Evolutionary conservation across 2,329 filamentous ascomycete genomes (phyloP).

Genomic region (Aspergillus tamarii): DNA sequence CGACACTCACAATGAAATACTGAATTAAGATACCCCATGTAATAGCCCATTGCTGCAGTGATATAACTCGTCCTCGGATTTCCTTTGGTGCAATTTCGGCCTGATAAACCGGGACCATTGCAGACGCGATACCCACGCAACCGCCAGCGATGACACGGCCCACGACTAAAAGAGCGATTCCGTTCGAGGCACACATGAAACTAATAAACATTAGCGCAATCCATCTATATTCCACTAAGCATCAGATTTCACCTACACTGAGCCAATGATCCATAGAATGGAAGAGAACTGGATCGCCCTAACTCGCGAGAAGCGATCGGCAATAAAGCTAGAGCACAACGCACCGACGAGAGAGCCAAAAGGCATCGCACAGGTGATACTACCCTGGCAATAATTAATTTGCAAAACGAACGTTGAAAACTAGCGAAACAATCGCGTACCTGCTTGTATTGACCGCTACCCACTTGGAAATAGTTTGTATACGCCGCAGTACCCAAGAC

Average conservation of each 20-base stretch:
- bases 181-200: conserved; percentile 62
- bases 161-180: conserved; percentile 69
- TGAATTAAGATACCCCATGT: conserved; percentile 71
- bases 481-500: conserved; percentile 24
- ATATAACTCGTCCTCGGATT: conserved; percentile 64
- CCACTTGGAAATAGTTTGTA: conserved; percentile 24
- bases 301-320: conserved; percentile 56
- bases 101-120: conserved; percentile 71
- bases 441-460: conserved; percentile 24
- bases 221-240: neutral
- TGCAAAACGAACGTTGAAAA: rapidly evolving
- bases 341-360: conserved; percentile 47
- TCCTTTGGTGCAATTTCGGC: conserved; percentile 64
- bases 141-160: conserved; percentile 72
- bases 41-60: conserved; percentile 73
- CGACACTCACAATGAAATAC: conserved; percentile 54
- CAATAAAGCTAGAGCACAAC: conserved; percentile 54
- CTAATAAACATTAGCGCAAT: conserved; percentile 41
- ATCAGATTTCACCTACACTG: conserved; percentile 11
- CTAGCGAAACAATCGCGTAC: conserved; percentile 3
- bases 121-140: conserved; percentile 72
- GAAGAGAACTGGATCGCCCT: conserved; percentile 55
- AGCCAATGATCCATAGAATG: conserved; percentile 48
- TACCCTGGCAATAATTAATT: conserved; percentile 31
- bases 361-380: conserved; percentile 42